Conservation (phyloP, 371 early-diverging fungal genomes). For the Mortierella sp. region DNA sequence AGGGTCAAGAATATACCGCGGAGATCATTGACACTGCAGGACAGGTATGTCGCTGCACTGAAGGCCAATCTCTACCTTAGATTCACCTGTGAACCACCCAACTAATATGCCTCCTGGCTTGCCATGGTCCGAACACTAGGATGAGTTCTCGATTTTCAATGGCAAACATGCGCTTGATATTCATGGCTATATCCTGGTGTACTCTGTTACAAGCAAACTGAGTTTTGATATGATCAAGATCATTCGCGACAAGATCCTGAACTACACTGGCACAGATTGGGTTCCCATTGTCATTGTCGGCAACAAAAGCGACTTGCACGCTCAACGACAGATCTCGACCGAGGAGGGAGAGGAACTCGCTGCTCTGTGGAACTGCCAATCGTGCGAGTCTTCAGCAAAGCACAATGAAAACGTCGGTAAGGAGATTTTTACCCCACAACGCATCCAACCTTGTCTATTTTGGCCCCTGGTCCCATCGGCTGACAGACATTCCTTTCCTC, state of each 20-base stretch:
- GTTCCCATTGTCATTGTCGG: constrained; percentile 94
- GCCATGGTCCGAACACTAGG: constrained; percentile 56
- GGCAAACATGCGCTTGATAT: constrained; percentile 90
- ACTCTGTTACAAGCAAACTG: constrained; percentile 86
- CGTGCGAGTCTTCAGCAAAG: constrained; percentile 92
- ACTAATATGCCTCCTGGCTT: no score
- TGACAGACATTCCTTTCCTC: no score
- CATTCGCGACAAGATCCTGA: constrained; percentile 95
- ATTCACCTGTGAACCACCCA: no score
- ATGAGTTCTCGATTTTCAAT: constrained; percentile 94
- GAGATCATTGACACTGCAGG: constrained; percentile 98
- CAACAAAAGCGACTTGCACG: constrained; percentile 90
- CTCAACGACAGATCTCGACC: constrained; percentile 81
- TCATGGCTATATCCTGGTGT: constrained; percentile 95
- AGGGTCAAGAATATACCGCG: constrained; percentile 85
- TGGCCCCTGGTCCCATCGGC: no score
- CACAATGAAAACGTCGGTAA: constrained; percentile 88
- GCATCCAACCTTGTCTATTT: background rate
- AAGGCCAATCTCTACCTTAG: no score
- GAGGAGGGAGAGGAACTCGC: constrained; percentile 86
- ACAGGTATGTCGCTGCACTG: constrained; percentile 67
- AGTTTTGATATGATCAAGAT: constrained; percentile 92
- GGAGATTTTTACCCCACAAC: constrained; percentile 42
- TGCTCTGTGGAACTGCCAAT: constrained; percentile 83
- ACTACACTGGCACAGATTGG: constrained; percentile 90